A percentile compares a stretch with the other conserved stretches of the same genome.
These are phyloP conservation scores for Pleurotus pulmonarius DNA, from an alignment of 768 basidiomycete genomes.

Conservation along the genomic window DNA sequence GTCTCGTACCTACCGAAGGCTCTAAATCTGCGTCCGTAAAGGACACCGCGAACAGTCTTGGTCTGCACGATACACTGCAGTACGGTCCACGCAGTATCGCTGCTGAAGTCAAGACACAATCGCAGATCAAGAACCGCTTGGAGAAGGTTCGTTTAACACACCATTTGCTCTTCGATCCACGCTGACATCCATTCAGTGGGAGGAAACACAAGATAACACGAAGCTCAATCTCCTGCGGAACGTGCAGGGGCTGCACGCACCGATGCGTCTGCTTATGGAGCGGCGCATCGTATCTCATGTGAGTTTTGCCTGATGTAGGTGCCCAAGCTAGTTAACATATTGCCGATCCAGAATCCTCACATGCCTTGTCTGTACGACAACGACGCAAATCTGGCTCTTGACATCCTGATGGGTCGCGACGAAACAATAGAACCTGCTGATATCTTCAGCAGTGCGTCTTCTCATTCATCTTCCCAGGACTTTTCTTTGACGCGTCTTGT, in stretches of 20 bases:
- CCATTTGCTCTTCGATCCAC: background rate
- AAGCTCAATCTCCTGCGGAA: slow-evolving; percentile 83
- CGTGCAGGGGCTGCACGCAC: slow-evolving; percentile 82
- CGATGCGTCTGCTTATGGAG: slow-evolving; percentile 92
- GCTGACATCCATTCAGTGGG: slow-evolving; percentile 61
- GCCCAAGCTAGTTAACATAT: background rate
- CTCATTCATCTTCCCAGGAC: background rate
- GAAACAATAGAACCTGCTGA: slow-evolving; percentile 77
- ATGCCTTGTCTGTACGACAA: slow-evolving; percentile 49
- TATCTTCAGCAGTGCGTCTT: slow-evolving; percentile 67
- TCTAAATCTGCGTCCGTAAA: slow-evolving; percentile 61
- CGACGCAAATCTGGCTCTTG: slow-evolving; percentile 80
- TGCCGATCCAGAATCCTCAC: slow-evolving; percentile 50
- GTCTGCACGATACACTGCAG: slow-evolving; percentile 84
- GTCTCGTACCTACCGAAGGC: slow-evolving; percentile 55
- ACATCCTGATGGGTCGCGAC: slow-evolving; percentile 92
- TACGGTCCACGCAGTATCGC: slow-evolving; percentile 84
- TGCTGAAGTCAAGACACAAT: slow-evolving; percentile 61
- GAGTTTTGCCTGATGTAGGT: slow-evolving; percentile 21
- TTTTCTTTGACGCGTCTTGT: slow-evolving; percentile 3
- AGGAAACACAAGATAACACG: slow-evolving; percentile 85
- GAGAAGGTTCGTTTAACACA: slow-evolving; percentile 57
- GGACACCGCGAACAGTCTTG: slow-evolving; percentile 69
- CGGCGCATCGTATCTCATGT: slow-evolving; percentile 80
- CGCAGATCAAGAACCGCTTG: slow-evolving; percentile 64